phyloP scores from a whole-genome alignment of 2,329 filamentous ascomycete genomes.

The Cryphonectria japonica region DNA sequence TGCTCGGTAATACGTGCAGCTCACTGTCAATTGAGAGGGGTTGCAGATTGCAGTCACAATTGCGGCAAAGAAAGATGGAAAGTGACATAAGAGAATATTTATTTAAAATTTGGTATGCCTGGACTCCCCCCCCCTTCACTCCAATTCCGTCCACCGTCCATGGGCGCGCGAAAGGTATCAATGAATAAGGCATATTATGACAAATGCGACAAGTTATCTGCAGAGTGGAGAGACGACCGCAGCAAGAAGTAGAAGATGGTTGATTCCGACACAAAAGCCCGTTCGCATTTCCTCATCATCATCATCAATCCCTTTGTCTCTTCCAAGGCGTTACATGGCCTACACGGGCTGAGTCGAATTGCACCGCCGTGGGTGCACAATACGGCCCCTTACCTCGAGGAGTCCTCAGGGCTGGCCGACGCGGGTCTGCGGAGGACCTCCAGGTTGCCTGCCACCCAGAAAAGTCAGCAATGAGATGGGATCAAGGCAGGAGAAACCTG shows the following conservation, averaged over 20 bases:
- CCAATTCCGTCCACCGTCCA: background rate
- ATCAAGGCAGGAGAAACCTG: background rate
- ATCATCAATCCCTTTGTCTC: conserved; percentile 18
- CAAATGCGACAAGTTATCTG: background rate
- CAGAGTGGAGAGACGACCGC: conserved; percentile 22
- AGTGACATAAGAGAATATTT: background rate
- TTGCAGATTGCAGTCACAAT: background rate
- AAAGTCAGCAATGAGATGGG: conserved; percentile 18
- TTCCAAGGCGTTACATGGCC: background rate
- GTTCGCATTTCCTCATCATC: conserved; percentile 11
- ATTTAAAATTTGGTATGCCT: conserved; percentile 5
- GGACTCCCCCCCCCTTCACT: background rate
- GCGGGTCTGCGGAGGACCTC: conserved; percentile 48
- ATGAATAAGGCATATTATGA: conserved; percentile 1
- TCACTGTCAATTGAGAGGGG: background rate
- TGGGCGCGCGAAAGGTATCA: conserved; percentile 2
- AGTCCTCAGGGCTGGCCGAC: conserved; percentile 2
- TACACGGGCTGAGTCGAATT: background rate
- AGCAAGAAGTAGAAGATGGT: background rate
- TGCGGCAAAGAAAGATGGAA: background rate
- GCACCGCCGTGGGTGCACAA: background rate
- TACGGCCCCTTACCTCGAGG: conserved; percentile 10
- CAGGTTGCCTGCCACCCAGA: conserved; percentile 45
- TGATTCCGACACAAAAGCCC: conserved; percentile 4
- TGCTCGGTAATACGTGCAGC: background rate